Percentiles rank a stretch among this genome's conserved stretches.
phyloP scores from a whole-genome alignment of 331 rosid species.

The Acacia concinna region DNA sequence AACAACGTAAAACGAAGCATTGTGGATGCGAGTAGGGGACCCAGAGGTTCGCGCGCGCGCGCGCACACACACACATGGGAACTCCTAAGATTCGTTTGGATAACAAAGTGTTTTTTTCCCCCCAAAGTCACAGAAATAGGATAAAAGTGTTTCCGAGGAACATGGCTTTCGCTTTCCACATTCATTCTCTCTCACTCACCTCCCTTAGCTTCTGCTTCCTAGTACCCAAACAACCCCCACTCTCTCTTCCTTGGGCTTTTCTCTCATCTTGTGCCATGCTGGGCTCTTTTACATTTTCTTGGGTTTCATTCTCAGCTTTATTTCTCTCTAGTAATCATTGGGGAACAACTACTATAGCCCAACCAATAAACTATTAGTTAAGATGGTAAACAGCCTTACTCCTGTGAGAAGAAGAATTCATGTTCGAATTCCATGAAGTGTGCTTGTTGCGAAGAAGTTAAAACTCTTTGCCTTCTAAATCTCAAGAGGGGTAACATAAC shows the following conservation, averaged over 20 bases:
- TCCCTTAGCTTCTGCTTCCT: conserved; percentile 37
- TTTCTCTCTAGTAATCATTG: no score
- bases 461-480: no score
- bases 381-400: no score
- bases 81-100: conserved; percentile 53
- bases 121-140: conserved; percentile 28
- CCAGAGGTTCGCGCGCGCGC: no score
- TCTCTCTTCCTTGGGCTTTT: conserved; percentile 30
- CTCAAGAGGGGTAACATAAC: no score
- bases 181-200: background rate
- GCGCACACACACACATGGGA: no score
- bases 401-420: no score
- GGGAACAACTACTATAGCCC: background rate
- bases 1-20: background rate
- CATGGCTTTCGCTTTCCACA: conserved; percentile 32
- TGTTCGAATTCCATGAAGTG: no score
- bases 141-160: conserved; percentile 40
- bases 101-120: conserved; percentile 30
- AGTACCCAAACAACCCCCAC: conserved; percentile 36
- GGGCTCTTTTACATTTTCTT: background rate
- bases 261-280: background rate
- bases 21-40: background rate
- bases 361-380: no score
- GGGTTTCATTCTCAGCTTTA: background rate
- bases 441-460: no score